Evolutionary conservation across 805 yeast genomes (phyloP).

Genomic region (Priceomyces carsonii): DNA sequence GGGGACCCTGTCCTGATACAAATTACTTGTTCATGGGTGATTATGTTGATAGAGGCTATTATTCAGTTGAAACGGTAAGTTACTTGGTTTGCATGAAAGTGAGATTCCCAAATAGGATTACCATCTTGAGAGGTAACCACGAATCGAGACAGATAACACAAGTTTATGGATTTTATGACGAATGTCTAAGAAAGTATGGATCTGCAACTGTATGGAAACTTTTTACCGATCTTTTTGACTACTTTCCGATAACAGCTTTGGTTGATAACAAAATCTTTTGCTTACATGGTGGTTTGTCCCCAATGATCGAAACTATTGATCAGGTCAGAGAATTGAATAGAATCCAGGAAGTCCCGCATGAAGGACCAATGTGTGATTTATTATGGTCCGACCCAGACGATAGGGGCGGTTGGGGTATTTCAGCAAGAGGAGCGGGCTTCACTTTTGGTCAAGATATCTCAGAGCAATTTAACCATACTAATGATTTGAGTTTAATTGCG

Average conservation of each 20-base stretch:
- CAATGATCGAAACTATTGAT: constrained; percentile 90
- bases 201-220: constrained; percentile 91
- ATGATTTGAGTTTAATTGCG: constrained; percentile 80
- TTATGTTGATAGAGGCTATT: constrained; percentile 89
- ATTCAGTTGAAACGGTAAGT: constrained; percentile 89
- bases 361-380: constrained; percentile 96
- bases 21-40: constrained; percentile 54
- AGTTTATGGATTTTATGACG: constrained; percentile 94
- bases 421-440: constrained; percentile 98
- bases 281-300: constrained; percentile 92
- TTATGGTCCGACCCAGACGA: constrained; percentile 98
- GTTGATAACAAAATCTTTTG: constrained; percentile 91
- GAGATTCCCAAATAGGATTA: constrained; percentile 86
- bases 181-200: constrained; percentile 90
- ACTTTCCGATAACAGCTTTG: constrained; percentile 89
- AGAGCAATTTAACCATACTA: constrained; percentile 90
- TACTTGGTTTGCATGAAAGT: constrained; percentile 89
- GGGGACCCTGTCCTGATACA: constrained; percentile 58
- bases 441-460: constrained; percentile 95
- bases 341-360: constrained; percentile 95
- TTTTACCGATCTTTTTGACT: constrained; percentile 89
- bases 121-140: constrained; percentile 92
- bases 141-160: constrained; percentile 96
- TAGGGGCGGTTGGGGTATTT: constrained; percentile 96
- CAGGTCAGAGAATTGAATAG: constrained; percentile 89